Base-by-base conservation (phyloP, 2,329 filamentous ascomycete species). In the Colletotrichum camelliae region DNA sequence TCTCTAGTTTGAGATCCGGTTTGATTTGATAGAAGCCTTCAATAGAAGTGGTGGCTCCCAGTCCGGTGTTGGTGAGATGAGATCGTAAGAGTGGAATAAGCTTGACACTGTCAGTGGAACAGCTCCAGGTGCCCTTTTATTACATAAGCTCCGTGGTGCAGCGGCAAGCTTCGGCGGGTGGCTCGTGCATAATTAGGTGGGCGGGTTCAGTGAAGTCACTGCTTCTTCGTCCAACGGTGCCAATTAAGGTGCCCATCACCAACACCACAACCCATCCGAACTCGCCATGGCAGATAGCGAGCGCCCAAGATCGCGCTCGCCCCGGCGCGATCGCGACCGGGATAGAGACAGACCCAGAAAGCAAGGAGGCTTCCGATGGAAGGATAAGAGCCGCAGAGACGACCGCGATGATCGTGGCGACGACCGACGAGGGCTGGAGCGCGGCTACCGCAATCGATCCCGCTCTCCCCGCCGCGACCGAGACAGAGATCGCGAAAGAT, bases 281-380 rank as follows among this genome's bases (percentile, higher is more conserved):
- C 27, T 33, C 43, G 31, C 43, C 60, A 78, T 77, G 77, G 72
- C 66, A 10, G 77, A 78, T 27, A 72, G 60, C 67, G 61, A 67
- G 29, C 69, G 75, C 15, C 71, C 66, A 58, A 76, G 72, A 62
- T 77, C 75, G 21, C 75, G 75, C 60, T 78, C 77, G 12, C 77
- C 77, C 18, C 75, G 77, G 57, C 75, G 52, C 58, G 77, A 78
- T 6, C 57, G 72, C 15, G 69, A 72, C 31, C 75, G 77, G 18
- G 75, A 77, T 4, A 55, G 72, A 55, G 71, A 75, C 3, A 70
- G 69, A 1, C 75, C 72, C 2, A 67, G 52, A 55, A 77, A 77
- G 16, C 77, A 78, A 60, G 77, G 77, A 72, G 88, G 89, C 6
- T 91, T 93, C 79, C 88, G 88, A 78, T 92, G 89, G 87, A 93